Evolutionary conservation across 371 early-diverging fungal genomes (phyloP).

Genomic region (Fennellomyces sp.): DNA sequence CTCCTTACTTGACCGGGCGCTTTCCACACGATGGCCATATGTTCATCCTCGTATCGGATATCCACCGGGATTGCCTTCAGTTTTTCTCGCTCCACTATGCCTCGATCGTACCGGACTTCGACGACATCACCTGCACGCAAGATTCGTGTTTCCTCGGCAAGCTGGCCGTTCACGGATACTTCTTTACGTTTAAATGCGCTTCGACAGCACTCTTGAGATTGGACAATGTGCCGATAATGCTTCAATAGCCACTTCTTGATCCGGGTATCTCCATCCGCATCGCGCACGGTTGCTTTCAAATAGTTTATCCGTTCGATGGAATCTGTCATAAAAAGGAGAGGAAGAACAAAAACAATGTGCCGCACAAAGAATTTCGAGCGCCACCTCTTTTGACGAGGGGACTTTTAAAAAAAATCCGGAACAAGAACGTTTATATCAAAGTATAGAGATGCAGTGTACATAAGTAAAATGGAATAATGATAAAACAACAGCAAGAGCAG

Average conservation of each 20-base stretch:
- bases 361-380: background rate
- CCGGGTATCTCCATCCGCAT: constrained; percentile 12
- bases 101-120: constrained; percentile 42
- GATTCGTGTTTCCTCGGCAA: constrained; percentile 47
- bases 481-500: background rate
- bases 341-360: background rate
- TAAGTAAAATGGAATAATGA: background rate
- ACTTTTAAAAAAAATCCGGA: background rate
- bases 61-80: constrained; percentile 38
- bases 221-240: constrained; percentile 30
- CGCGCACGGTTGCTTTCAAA: constrained; percentile 3
- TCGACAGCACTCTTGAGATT: constrained; percentile 37
- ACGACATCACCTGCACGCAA: constrained; percentile 42
- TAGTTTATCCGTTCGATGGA: constrained; percentile 9
- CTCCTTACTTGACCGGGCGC: constrained; percentile 51
- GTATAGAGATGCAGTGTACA: background rate
- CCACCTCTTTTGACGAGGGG: background rate
- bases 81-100: constrained; percentile 33
- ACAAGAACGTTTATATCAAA: no score
- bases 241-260: constrained; percentile 26
- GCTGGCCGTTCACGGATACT: constrained; percentile 48
- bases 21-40: constrained; percentile 58
- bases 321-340: background rate
- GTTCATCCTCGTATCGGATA: constrained; percentile 48
- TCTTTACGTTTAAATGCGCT: constrained; percentile 41